A percentile compares a stretch with the other conserved stretches of the same genome.
Evolutionary conservation across 306 rosid genomes (phyloP).

Genomic region (Aeschynomene evenia): DNA sequence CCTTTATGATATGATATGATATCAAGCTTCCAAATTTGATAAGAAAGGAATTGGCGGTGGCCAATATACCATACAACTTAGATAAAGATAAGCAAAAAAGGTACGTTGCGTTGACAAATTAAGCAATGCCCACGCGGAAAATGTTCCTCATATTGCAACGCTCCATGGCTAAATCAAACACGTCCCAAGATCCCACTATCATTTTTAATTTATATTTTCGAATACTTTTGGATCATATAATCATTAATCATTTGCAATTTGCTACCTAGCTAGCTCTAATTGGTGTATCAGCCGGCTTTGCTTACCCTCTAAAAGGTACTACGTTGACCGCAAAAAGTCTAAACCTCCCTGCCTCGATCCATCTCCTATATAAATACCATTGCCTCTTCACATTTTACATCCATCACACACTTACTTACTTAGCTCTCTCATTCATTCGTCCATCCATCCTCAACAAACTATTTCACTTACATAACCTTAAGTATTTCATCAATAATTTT

Average conservation of each 20-base stretch:
- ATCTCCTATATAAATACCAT: background rate
- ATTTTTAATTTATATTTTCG: background rate
- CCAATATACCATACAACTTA: background rate
- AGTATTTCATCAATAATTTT: background rate
- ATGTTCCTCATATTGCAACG: background rate
- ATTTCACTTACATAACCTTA: too few relatives aligned
- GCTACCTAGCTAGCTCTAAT: background rate
- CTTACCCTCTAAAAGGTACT: slow-evolving; percentile 15
- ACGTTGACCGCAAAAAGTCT: background rate
- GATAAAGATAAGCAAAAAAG: too few relatives aligned
- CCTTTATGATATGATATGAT: too few relatives aligned
- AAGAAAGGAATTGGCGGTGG: background rate
- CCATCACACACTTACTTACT: background rate
- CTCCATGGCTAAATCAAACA: too few relatives aligned
- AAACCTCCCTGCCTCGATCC: background rate
- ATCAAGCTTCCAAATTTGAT: background rate
- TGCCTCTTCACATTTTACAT: background rate
- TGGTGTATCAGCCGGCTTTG: background rate
- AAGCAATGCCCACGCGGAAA: background rate
- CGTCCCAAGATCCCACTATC: background rate
- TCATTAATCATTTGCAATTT: too few relatives aligned
- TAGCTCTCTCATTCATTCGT: background rate
- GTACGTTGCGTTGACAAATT: background rate
- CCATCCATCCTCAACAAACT: background rate
- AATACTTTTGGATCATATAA: background rate